Evolutionary conservation across 805 yeast genomes (phyloP), one percentile per base, ranked within the genome.

Genomic region (Sugiyamaella mastotermitis): DNA sequence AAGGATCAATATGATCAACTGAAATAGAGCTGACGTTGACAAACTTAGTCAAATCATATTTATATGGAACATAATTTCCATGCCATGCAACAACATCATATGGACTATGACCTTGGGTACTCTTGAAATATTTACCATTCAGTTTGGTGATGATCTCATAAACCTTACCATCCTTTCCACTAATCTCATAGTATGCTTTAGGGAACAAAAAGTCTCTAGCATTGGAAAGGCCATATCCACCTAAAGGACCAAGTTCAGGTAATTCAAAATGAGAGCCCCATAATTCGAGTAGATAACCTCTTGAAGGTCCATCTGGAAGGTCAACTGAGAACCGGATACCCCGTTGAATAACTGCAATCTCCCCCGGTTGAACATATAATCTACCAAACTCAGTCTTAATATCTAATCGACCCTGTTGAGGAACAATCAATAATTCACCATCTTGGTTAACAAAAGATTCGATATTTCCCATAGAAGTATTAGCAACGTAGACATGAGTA

Each of bases 51-150:
- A 50, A 42, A 28, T 50, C 55, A 24, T 50, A 50, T 45, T 50
- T 50, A 38, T 47, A 50, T 8, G 55, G 55, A 25, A 40, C 46
- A 30, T 51, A 50, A 34, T 47, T 45, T 7, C 55, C 55, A 17
- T 49, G 47, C 53, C 55, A 50, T 8, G 49, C 55, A 9, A 50
- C 50, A 14, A 50, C 50, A 31, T 50, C 55, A 30, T 45, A 50
- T 2, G 55, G 55, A 4, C 52, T 43, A 17, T 50, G 54, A 15
- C 38, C 48, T 24, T 49, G 56, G 2, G 34, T 31, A 20, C 37
- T 22, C 24, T 40, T 37, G 33, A 36, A 35, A 23, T 42, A 38
- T 2, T 25, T 21, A 21, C 43, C 42, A 19, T 40, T 33, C 38
- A 34, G 13, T 31, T 46, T 43, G 29, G 41, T 38, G 22, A 33